Base-by-base conservation (phyloP, 495 filamentous ascomycete species). In the Corynascus novoguineensis region DNA sequence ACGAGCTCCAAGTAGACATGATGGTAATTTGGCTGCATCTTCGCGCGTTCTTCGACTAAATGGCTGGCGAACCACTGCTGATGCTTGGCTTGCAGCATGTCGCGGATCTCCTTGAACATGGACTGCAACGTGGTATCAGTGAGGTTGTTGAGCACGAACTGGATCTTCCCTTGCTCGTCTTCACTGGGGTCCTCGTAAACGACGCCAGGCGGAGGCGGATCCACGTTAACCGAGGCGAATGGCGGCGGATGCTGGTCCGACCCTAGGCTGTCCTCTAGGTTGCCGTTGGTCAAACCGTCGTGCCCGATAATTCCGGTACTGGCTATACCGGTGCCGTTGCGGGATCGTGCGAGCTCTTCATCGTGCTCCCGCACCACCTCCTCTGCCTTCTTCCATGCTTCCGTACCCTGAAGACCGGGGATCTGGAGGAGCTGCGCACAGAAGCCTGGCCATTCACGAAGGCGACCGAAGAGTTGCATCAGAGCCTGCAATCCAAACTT, bases 401-500 rank as follows among this genome's bases (percentile, higher is more conserved):
- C 88, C 0, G 93, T 96, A 12, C 86, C 86, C 57, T 86, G 88
- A 38, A 99, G 75, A 19, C 81, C 84, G 0, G 89, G 86, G 27
- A 97, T 86, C 55, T 88, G 84, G 21, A 92, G 71, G 9, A 99
- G 78, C 31, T 88, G 79, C 45, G 85, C 82, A 68, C 92, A 96
- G 67, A 96, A 93, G 5, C 84, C 87, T 7, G 88, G 86, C 93
- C 95, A 97, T 63, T 97, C 93, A 5, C 79, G 78, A n/a, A 99
- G 80, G 41, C 91, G 84, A 29, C 80, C 75, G 42, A 86, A 83
- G 50, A 96, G 81, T 66, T 97, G 89, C 55, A 96, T 83, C 31
- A 99, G 84, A 8, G 93, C 95, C 66, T 97, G 92, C n/a, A 97
- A 80, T 1, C 93, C 93, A 67, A 99, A 99, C 61, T 96, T 96